Evolutionary conservation across 495 filamentous ascomycete genomes (phyloP).

Genomic region (Peziza echinospora): DNA sequence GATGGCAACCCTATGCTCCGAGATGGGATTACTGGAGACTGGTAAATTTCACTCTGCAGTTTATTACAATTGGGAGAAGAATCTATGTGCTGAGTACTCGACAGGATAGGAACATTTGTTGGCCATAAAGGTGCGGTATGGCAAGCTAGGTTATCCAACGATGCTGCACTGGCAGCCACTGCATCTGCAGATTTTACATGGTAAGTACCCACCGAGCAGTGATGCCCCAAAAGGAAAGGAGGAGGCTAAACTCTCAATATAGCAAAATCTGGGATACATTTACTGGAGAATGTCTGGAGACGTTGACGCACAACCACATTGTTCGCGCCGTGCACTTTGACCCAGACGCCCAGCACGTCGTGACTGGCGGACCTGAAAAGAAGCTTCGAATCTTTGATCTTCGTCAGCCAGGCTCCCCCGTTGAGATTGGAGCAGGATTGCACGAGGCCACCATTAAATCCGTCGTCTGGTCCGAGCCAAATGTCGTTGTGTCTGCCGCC

Average conservation of each 20-base stretch:
- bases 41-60: slow-evolving; percentile 28
- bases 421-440: slow-evolving; percentile 66
- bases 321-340: slow-evolving; percentile 85
- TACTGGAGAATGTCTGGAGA: slow-evolving; percentile 72
- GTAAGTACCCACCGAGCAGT: no score
- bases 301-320: slow-evolving; percentile 80
- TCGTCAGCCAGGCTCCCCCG: slow-evolving; percentile 24
- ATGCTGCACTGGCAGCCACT: slow-evolving; percentile 72
- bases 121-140: slow-evolving; percentile 96
- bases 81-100: neutral
- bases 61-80: neutral
- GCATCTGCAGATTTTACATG: slow-evolving; percentile 92
- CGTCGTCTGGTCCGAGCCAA: slow-evolving; percentile 84
- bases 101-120: slow-evolving; percentile 88
- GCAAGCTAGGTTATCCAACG: slow-evolving; percentile 75
- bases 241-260: slow-evolving; percentile 9
- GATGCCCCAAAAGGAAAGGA: no score
- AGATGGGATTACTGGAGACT: slow-evolving; percentile 89
- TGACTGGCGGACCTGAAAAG: slow-evolving; percentile 88
- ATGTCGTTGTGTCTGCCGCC: slow-evolving; percentile 67
- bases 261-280: slow-evolving; percentile 95
- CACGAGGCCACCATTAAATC: slow-evolving; percentile 80
- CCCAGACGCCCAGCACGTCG: slow-evolving; percentile 50
- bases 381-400: slow-evolving; percentile 90
- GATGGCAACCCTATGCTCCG: slow-evolving; percentile 97